These are phyloP conservation scores for Boletus austroedulis DNA, from an alignment of 1,284 basidiomycete genomes.

Conservation along the genomic window DNA sequence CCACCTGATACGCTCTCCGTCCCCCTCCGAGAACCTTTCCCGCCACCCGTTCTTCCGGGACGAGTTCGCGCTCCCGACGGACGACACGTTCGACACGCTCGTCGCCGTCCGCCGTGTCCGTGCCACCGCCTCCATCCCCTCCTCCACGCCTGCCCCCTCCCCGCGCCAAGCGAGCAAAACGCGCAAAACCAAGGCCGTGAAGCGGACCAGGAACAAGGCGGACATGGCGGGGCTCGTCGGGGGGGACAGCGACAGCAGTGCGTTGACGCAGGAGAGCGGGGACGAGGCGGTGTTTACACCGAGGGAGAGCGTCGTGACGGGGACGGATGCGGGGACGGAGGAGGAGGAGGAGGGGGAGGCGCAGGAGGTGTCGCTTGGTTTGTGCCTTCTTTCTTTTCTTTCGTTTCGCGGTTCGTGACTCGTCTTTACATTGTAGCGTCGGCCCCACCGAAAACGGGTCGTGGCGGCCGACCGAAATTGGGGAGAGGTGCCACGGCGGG, in stretches of 20 bases:
- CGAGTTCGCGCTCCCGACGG: slow-evolving; percentile 62
- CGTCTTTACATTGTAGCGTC: too few relatives aligned
- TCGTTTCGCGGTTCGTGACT: too few relatives aligned
- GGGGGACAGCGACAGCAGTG: slow-evolving; percentile 78
- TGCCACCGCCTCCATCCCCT: slow-evolving; percentile 53
- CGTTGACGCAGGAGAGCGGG: slow-evolving; percentile 73
- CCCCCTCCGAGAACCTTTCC: slow-evolving; percentile 61
- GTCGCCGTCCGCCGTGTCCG: slow-evolving; percentile 62
- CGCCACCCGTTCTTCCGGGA: slow-evolving; percentile 67
- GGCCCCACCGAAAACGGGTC: slow-evolving; percentile 21
- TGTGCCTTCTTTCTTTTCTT: too few relatives aligned
- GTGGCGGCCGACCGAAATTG: slow-evolving; percentile 31
- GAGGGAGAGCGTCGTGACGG: slow-evolving; percentile 60
- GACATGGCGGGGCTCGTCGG: slow-evolving; percentile 67
- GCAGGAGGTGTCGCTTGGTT: slow-evolving; percentile 55
- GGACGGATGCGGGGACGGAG: slow-evolving; percentile 67
- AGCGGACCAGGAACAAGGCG: slow-evolving; percentile 30
- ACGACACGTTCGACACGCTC: slow-evolving; percentile 55
- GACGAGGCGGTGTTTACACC: slow-evolving; percentile 60
- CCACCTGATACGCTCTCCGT: slow-evolving; percentile 55
- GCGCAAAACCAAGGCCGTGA: slow-evolving; percentile 27
- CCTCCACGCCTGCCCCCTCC: slow-evolving; percentile 52
- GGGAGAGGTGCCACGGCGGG: slow-evolving; percentile 23
- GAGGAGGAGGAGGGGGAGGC: slow-evolving; percentile 61
- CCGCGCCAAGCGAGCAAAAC: slow-evolving; percentile 35